Conservation (phyloP, 2,329 filamentous ascomycete species). For the Atkinsonella texensis region DNA sequence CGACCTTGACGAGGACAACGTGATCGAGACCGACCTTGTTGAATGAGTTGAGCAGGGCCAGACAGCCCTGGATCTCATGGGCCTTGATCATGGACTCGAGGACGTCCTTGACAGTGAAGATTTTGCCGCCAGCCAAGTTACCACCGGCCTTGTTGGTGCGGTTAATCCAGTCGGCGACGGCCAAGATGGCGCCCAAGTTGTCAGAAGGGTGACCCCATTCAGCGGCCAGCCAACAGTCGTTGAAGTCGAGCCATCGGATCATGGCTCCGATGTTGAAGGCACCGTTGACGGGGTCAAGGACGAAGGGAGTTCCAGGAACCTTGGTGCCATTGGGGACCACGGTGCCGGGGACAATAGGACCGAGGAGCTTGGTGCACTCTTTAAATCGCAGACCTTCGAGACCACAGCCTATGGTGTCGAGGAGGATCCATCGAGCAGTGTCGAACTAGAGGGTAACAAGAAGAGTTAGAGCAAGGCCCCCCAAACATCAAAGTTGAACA, state of each 20-base stretch:
- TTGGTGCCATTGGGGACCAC: slow-evolving; percentile 83
- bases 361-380: slow-evolving; percentile 90
- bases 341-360: slow-evolving; percentile 82
- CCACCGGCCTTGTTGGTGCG: slow-evolving; percentile 67
- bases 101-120: slow-evolving; percentile 80
- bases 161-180: slow-evolving; percentile 94
- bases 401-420: slow-evolving; percentile 94
- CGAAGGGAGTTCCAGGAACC: slow-evolving; percentile 84
- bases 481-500: background rate
- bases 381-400: slow-evolving; percentile 92
- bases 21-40: slow-evolving; percentile 98
- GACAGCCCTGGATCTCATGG: slow-evolving; percentile 95
- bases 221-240: slow-evolving; percentile 97
- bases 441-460: slow-evolving; percentile 52
- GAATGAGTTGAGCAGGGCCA: slow-evolving; percentile 95
- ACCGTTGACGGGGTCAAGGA: slow-evolving; percentile 88
- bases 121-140: slow-evolving; percentile 78
- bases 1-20: slow-evolving; percentile 96
- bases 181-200: slow-evolving; percentile 93
- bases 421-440: slow-evolving; percentile 90
- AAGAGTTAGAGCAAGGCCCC: background rate
- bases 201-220: slow-evolving; percentile 99
- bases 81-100: slow-evolving; percentile 98
- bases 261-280: slow-evolving; percentile 99
- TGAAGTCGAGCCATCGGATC: slow-evolving; percentile 99